Percentiles rank a stretch among this genome's conserved stretches.
Conservation (phyloP, 1,284 basidiomycete species). For the Puccinia coronata region DNA sequence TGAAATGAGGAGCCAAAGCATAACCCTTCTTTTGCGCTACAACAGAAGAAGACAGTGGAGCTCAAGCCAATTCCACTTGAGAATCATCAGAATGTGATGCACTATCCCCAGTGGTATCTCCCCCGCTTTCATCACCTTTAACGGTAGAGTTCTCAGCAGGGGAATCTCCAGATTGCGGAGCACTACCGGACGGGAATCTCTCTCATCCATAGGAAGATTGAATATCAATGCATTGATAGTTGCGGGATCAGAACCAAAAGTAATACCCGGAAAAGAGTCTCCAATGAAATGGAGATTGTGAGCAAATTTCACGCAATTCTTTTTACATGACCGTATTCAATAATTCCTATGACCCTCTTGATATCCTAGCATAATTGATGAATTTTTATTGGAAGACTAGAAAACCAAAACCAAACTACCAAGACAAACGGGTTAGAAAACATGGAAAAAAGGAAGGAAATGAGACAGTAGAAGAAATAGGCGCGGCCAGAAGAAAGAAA, state of each 20-base stretch:
- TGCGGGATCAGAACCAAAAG: not conserved
- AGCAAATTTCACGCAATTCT: not conserved
- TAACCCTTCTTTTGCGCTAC: not conserved
- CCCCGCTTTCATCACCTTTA: no score
- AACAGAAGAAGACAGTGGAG: no score
- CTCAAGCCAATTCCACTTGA: not conserved
- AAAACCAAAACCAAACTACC: no score
- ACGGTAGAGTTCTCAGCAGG: not conserved
- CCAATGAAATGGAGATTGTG: not conserved
- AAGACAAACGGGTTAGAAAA: no score
- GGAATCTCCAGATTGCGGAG: no score
- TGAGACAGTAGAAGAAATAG: no score
- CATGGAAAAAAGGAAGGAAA: no score
- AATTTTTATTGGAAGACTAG: no score
- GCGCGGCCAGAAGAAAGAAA: no score
- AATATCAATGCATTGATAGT: not conserved
- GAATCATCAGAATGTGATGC: slow-evolving; percentile 3
- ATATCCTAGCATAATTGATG: not conserved
- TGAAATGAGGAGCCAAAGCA: not conserved
- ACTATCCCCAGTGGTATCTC: no score
- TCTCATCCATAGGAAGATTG: no score
- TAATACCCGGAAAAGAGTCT: not conserved
- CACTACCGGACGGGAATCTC: not conserved
- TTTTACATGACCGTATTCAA: not conserved
- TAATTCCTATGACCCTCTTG: slow-evolving; percentile 24